Conservation (phyloP, 2,329 filamentous ascomycete species). For the Curvularia eragrostidis region DNA sequence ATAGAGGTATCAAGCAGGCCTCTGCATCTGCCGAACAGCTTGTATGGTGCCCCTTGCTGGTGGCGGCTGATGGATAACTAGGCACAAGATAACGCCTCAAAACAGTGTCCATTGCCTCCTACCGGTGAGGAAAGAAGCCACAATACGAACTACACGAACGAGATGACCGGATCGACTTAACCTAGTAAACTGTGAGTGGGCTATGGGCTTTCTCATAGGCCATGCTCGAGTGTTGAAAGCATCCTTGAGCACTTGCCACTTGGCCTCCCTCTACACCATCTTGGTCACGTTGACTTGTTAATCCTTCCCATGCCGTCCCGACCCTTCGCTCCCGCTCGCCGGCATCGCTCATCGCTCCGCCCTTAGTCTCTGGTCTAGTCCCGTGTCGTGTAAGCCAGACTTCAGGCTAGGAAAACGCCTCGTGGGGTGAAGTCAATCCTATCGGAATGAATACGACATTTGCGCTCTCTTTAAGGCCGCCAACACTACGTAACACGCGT, state of each 20-base stretch:
- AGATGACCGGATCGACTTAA: background rate
- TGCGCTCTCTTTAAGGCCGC: conserved; percentile 5
- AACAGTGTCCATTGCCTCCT: background rate
- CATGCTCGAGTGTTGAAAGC: background rate
- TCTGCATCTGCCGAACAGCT: background rate
- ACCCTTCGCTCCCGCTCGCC: conserved; percentile 7
- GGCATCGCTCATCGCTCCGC: background rate
- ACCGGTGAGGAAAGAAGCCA: conserved; percentile 1
- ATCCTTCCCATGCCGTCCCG: conserved; percentile 15
- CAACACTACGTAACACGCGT: conserved; percentile 10
- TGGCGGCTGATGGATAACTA: background rate
- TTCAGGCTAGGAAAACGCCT: background rate
- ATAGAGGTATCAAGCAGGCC: background rate
- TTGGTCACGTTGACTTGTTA: background rate
- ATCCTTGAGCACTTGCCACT: conserved; percentile 16
- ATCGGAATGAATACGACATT: conserved; percentile 1
- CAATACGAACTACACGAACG: background rate
- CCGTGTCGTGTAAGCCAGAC: background rate
- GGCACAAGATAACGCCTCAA: background rate
- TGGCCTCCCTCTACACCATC: conserved; percentile 12
- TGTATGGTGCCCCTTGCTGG: background rate
- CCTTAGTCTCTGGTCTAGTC: background rate
- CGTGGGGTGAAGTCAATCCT: background rate
- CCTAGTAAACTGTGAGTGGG: background rate
- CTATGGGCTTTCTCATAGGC: background rate